Evolutionary conservation across 306 rosid genomes (phyloP).

Genomic region (Coriaria nepalensis): DNA sequence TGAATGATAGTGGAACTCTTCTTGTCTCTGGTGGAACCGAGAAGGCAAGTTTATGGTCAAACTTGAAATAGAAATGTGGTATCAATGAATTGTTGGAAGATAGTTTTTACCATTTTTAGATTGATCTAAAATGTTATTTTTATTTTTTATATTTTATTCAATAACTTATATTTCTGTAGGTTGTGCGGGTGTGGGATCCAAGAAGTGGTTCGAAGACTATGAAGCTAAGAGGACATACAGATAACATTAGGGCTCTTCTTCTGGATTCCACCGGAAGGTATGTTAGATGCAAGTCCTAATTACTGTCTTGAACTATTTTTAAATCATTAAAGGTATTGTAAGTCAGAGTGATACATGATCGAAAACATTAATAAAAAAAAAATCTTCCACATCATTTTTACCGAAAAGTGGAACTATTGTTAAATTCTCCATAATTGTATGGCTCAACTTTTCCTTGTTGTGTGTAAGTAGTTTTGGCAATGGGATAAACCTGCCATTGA

Average conservation of each 20-base stretch:
- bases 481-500: too few relatives aligned
- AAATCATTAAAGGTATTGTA: constrained; percentile 6
- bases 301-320: constrained; percentile 11
- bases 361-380: not conserved
- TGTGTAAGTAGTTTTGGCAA: too few relatives aligned
- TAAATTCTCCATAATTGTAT: too few relatives aligned
- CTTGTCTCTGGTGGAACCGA: constrained; percentile 99
- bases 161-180: constrained; percentile 31
- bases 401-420: too few relatives aligned
- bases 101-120: too few relatives aligned
- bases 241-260: constrained; percentile 86
- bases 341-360: not conserved
- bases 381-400: too few relatives aligned
- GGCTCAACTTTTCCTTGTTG: too few relatives aligned
- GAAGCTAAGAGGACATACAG: constrained; percentile 91
- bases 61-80: too few relatives aligned
- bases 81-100: too few relatives aligned
- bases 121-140: too few relatives aligned
- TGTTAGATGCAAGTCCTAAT: constrained; percentile 13
- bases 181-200: constrained; percentile 96
- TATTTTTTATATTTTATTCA: constrained; percentile 6
- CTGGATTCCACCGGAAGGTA: constrained; percentile 95
- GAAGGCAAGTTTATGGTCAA: constrained; percentile 38
- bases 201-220: constrained; percentile 90
- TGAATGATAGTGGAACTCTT: constrained; percentile 82